A percentile compares a stretch with the other conserved stretches of the same genome.
phyloP scores from a whole-genome alignment of 805 yeast genomes.

The Zygotorulaspora danielsina region DNA sequence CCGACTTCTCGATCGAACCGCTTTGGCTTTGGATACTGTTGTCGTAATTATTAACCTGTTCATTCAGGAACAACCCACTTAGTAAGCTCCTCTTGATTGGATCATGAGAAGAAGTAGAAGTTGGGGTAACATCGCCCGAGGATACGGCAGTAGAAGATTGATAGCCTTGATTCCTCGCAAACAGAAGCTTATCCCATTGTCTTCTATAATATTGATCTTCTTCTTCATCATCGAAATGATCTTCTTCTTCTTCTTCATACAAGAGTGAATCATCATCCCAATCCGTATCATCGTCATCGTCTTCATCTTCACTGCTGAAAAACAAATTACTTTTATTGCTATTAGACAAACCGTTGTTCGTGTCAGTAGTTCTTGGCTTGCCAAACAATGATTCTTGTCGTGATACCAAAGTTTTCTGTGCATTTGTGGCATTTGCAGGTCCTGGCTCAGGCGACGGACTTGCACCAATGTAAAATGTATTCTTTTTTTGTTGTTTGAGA shows the following conservation, averaged over 20 bases:
- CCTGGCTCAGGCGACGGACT: conserved; percentile 14
- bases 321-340: conserved; percentile 22
- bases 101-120: conserved; percentile 16
- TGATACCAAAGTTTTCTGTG: conserved; percentile 11
- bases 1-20: background rate
- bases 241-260: conserved; percentile 25
- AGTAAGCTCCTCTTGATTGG: conserved; percentile 28
- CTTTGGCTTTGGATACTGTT: background rate
- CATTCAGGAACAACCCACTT: conserved; percentile 31
- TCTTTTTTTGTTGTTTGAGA: conserved; percentile 2
- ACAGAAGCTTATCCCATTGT: conserved; percentile 34
- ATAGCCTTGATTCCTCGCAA: conserved; percentile 18
- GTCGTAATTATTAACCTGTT: conserved; percentile 7
- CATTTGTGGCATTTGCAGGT: conserved; percentile 1
- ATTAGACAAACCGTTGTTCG: conserved; percentile 7
- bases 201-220: conserved; percentile 31
- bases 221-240: conserved; percentile 29
- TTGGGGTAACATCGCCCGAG: conserved; percentile 9
- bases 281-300: conserved; percentile 36
- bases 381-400: conserved; percentile 19
- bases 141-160: conserved; percentile 3
- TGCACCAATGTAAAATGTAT: conserved; percentile 13
- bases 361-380: conserved; percentile 9
- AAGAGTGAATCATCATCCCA: conserved; percentile 32
- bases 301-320: conserved; percentile 36